Base-by-base conservation (phyloP, 2,329 filamentous ascomycete genomes). In the Didymella glomerata region DNA sequence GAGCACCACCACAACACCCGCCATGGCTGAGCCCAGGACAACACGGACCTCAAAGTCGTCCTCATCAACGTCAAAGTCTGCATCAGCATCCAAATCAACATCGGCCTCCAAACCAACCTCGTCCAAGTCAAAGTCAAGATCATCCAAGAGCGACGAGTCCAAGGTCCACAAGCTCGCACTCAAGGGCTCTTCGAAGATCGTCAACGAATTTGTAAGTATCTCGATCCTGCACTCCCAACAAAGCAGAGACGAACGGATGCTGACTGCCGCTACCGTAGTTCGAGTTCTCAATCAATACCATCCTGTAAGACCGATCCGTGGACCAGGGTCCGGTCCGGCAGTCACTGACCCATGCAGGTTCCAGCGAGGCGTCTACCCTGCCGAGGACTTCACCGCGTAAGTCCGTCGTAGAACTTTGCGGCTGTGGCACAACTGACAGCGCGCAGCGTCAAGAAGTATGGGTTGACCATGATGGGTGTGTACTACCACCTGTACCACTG, bases 211-310 rank as follows among this genome's bases (percentile, higher is more conserved):
- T 78, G 93, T 96, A 82, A 77, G 90, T 85, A 32, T 24, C 20
- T 40, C 28, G 14, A 16, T 18, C 28, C n/a, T 34, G n/a, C 34
- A 2, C 28, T 18, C 5, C 8, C 28, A 16, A 27, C 41, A 25
- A 10, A 25, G 6, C 22, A 44, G 22, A 36, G 36, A 18, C 24
- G 38, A 32, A 32, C 32, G 18, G 32, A 42, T 52, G 51, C 65
- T 68, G 49, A 75, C 47, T 22, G 6, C 27, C 11, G n/a, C 40
- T 25, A 40, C 40, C 46, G 8, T 70, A 91, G 87, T 99, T 99
- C 75, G 93, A 99, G 83, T 99, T 97, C 79, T 97, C 92, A 1
- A 97, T 98, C 75, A 95, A 99, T 74, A 96, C 93, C 0, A 98
- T 99, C 59, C 84, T 99, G 88, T 95, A 84, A 71, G 86, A 70